A percentile compares a stretch with the other conserved stretches of the same genome.
phyloP scores from a whole-genome alignment of 495 filamentous ascomycete species.

The Trichoderma orchidacearum region DNA sequence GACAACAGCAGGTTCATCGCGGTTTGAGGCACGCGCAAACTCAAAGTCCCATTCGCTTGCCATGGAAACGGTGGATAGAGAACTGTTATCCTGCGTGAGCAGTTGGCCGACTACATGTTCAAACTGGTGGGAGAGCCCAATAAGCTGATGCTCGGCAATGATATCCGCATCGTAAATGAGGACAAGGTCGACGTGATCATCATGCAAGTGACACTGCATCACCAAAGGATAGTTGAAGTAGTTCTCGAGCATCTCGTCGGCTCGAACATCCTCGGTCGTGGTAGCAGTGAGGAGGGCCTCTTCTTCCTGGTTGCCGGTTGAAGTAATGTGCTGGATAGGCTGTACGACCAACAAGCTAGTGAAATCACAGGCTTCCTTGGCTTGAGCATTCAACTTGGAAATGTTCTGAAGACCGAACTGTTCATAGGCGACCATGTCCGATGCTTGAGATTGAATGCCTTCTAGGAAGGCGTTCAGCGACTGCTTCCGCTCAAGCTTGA shows the following conservation, averaged over 20 bases:
- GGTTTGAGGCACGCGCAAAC: background rate
- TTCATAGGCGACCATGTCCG: slow-evolving; percentile 26
- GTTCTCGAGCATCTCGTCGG: background rate
- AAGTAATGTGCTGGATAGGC: background rate
- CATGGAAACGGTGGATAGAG: background rate
- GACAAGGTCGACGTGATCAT: background rate
- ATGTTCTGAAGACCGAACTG: slow-evolving; percentile 28
- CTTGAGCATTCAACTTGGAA: background rate
- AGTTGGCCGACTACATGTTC: slow-evolving; percentile 1
- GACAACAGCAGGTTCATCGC: background rate
- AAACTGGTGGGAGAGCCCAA: slow-evolving; percentile 9
- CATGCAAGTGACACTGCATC: background rate
- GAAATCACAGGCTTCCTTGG: slow-evolving; percentile 3
- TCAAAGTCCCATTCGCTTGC: background rate
- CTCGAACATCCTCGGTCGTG: background rate
- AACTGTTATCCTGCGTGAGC: background rate
- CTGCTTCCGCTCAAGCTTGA: slow-evolving; percentile 6
- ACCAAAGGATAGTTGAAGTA: slow-evolving; percentile 2
- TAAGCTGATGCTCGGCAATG: slow-evolving; percentile 7
- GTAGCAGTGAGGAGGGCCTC: background rate
- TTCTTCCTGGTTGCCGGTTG: background rate
- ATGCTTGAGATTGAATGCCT: slow-evolving; percentile 17
- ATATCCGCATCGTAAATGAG: background rate
- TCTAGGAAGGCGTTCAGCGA: slow-evolving; percentile 7
- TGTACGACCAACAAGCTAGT: background rate